Evolutionary conservation across 352 stramenopile species (phyloP).

Genomic region (Phytopythium ostracodes): DNA sequence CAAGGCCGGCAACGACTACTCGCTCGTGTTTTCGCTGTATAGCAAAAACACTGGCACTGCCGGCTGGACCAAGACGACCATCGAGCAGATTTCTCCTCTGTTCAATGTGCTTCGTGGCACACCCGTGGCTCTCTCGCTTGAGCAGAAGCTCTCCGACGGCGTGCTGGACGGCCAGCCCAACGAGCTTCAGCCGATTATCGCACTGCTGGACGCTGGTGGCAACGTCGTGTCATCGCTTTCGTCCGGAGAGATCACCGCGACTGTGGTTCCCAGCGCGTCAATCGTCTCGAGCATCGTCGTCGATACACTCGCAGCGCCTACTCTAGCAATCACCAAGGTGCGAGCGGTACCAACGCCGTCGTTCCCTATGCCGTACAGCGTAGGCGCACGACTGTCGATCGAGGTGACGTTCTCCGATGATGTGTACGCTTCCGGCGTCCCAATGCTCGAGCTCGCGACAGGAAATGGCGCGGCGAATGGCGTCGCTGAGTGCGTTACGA

Average conservation of each 20-base stretch:
- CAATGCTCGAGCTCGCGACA: slow-evolving; percentile 47
- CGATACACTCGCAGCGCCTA: slow-evolving; percentile 43
- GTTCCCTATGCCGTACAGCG: slow-evolving; percentile 56
- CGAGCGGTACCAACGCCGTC: slow-evolving; percentile 29
- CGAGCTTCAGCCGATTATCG: slow-evolving; percentile 58
- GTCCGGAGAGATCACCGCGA: slow-evolving; percentile 42
- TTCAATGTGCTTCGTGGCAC: slow-evolving; percentile 57
- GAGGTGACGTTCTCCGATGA: slow-evolving; percentile 81
- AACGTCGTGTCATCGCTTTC: slow-evolving; percentile 57
- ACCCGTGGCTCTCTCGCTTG: slow-evolving; percentile 41
- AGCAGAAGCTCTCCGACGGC: slow-evolving; percentile 53
- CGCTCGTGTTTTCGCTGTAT: slow-evolving; percentile 63
- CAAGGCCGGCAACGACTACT: slow-evolving; percentile 69
- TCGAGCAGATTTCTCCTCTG: slow-evolving; percentile 49
- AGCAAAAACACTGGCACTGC: slow-evolving; percentile 16
- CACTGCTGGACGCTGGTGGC: slow-evolving; percentile 54
- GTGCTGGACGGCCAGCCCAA: slow-evolving; percentile 78
- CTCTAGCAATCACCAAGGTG: slow-evolving; percentile 44
- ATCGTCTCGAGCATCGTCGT: slow-evolving; percentile 59
- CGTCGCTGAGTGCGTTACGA: slow-evolving; percentile 46
- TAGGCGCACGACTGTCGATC: slow-evolving; percentile 53
- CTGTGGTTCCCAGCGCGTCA: slow-evolving; percentile 57
- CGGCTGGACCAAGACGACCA: slow-evolving; percentile 35
- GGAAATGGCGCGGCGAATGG: slow-evolving; percentile 36
- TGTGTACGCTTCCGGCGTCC: slow-evolving; percentile 49